Conservation (phyloP, 2,329 filamentous ascomycete species). For the Stylonectria norvegica region DNA sequence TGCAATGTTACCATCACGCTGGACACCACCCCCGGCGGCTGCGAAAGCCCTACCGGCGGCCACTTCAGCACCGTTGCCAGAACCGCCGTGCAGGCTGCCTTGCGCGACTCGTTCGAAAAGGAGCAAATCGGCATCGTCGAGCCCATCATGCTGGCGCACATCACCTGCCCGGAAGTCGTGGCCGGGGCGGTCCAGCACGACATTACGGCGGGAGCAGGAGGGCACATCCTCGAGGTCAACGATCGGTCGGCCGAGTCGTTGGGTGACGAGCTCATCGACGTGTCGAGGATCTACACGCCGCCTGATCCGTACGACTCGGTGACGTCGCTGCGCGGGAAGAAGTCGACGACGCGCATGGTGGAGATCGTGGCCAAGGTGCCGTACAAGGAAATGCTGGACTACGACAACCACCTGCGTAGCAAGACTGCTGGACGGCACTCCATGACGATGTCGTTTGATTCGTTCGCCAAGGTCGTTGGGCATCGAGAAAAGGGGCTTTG, state of each 20-base stretch:
- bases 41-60: slow-evolving; percentile 60
- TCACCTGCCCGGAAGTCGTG: slow-evolving; percentile 77
- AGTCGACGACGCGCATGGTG: slow-evolving; percentile 47
- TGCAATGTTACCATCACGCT: slow-evolving; percentile 69
- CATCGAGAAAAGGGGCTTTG: slow-evolving; percentile 50
- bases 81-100: slow-evolving; percentile 63
- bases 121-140: slow-evolving; percentile 71
- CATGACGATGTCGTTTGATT: slow-evolving; percentile 57
- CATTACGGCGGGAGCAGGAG: slow-evolving; percentile 67
- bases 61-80: slow-evolving; percentile 63
- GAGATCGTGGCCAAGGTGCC: slow-evolving; percentile 84
- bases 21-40: slow-evolving; percentile 55
- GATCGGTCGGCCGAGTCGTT: slow-evolving; percentile 41
- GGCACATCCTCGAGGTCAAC: slow-evolving; percentile 71
- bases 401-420: slow-evolving; percentile 82
- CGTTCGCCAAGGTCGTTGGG: slow-evolving; percentile 54
- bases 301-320: slow-evolving; percentile 73
- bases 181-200: slow-evolving; percentile 83
- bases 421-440: slow-evolving; percentile 77
- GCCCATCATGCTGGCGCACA: slow-evolving; percentile 87
- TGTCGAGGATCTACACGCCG: slow-evolving; percentile 77
- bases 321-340: slow-evolving; percentile 53
- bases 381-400: slow-evolving; percentile 94
- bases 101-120: slow-evolving; percentile 58
- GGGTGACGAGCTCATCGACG: slow-evolving; percentile 55